These are phyloP conservation scores for Cladosporium sp. DNA, from an alignment of 2,329 filamentous ascomycete species.

Conservation along the genomic window DNA sequence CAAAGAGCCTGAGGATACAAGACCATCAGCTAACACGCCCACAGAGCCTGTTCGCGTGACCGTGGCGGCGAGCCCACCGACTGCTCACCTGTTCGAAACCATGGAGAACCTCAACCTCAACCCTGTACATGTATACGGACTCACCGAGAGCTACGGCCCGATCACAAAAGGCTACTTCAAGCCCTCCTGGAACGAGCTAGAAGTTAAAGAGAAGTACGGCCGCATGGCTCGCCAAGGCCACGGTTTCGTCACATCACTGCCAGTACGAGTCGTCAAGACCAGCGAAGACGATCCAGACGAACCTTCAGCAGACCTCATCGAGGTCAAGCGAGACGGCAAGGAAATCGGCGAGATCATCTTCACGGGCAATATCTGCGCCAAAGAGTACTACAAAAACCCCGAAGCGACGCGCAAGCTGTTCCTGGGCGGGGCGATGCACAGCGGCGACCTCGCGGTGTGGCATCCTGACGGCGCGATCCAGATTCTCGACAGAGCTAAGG, in stretches of 20 bases:
- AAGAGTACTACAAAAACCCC: conserved; percentile 86
- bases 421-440: conserved; percentile 79
- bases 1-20: conserved; percentile 78
- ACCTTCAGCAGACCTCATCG: conserved; percentile 52
- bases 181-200: conserved; percentile 75
- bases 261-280: conserved; percentile 76
- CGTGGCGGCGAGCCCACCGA: conserved; percentile 88
- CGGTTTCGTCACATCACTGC: conserved; percentile 79
- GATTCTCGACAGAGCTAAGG: conserved; percentile 90
- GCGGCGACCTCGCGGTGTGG: conserved; percentile 90
- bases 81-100: conserved; percentile 83
- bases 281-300: conserved; percentile 52
- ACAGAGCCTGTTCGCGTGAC: conserved; percentile 71
- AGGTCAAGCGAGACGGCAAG: conserved; percentile 65
- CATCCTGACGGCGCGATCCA: conserved; percentile 86
- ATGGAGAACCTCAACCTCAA: conserved; percentile 85
- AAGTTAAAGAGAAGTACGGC: conserved; percentile 71
- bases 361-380: conserved; percentile 83
- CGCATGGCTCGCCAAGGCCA: conserved; percentile 94
- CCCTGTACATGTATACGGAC: conserved; percentile 89
- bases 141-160: conserved; percentile 87
- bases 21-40: conserved; percentile 68
- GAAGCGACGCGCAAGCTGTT: conserved; percentile 85
- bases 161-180: conserved; percentile 92
- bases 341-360: conserved; percentile 86